Base-by-base conservation (phyloP, 768 basidiomycete genomes). In the Rhizopogon vulgaris region DNA sequence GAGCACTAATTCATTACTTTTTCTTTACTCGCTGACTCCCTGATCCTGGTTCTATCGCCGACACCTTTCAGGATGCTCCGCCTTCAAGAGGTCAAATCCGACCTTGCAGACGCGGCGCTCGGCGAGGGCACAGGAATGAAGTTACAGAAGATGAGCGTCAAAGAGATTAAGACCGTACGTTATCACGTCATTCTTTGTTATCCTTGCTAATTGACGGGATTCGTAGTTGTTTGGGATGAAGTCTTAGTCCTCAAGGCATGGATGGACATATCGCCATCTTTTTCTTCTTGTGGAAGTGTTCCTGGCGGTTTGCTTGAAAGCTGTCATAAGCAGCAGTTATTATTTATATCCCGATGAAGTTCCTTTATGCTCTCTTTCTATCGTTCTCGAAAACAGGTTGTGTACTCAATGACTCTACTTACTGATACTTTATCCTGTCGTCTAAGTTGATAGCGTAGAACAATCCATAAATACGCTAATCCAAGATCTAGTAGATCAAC, bases 11-110 rank as follows among this genome's bases (percentile, higher is more conserved):
- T 32, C 41, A 41, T 14, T 10, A 11, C 27, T 28, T 30, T 37
- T 12, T 6, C 40, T 18, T 27, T 45, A 45, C 15, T 45, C 6
- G 43, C 22, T 1, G 8, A 36, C 14, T 47, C 11, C 10, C 43
- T 42, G 22, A 9, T 12, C 10, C 43, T 42, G 22, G 7, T 12
- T 32, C 18, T 12, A 6, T 32, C 18, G 15, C 22, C 17, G 18
- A 12, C 10, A 43, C 34, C n/a, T 38, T 22, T 6, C 49, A 84
- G 84, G 18, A 87, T 93, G 75, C 69, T 88, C 41, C 72, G 70
- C 17, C 68, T 93, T 10, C 87, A 90, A 61, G 79, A 83, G 6
- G 79, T 81, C 12, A 88, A 88, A 68, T 72, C 70, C 38, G 76
- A 80, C 49, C 74, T 86, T 25, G 78, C 85, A 1, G 83, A 85